Evolutionary conservation across 371 early-diverging fungal species (phyloP).

Genomic region (Chytridium lagenaria): DNA sequence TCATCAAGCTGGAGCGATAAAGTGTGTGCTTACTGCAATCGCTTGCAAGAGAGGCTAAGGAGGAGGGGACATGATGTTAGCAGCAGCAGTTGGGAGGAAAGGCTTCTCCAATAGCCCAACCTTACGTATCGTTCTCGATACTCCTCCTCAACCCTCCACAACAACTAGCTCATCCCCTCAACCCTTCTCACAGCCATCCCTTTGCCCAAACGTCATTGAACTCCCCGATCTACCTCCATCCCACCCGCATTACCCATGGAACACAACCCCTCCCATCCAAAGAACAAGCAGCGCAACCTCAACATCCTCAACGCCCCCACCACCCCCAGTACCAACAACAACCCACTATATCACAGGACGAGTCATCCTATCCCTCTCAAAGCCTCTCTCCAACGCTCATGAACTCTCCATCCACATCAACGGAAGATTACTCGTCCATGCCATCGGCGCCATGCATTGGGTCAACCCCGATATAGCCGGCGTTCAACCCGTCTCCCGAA

Average conservation of each 20-base stretch:
- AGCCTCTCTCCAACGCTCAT: conserved; percentile 16
- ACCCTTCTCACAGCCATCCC: too few species aligned
- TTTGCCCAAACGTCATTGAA: conserved; percentile 1
- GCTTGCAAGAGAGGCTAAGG: too few species aligned
- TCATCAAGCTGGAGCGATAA: too few species aligned
- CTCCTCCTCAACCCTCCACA: background rate
- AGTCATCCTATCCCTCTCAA: conserved; percentile 15
- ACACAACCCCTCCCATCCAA: background rate
- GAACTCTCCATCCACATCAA: conserved; percentile 12
- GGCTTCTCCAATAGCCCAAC: too few species aligned
- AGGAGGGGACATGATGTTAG: too few species aligned
- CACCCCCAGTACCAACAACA: background rate
- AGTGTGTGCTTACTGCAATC: too few species aligned
- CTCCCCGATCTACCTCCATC: conserved; percentile 4
- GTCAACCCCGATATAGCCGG: conserved; percentile 21
- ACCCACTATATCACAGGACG: conserved; percentile 9
- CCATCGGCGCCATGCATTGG: conserved; percentile 24
- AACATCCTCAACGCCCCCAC: background rate
- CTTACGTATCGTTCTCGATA: background rate
- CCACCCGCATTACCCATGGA: conserved; percentile 12
- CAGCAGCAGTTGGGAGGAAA: too few species aligned
- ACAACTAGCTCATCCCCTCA: background rate
- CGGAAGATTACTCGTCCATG: conserved; percentile 16
- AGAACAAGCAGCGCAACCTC: background rate
- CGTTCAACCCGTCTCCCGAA: conserved; percentile 9